Percentiles rank a stretch among this genome's conserved stretches.
Evolutionary conservation across 2,329 filamentous ascomycete species (phyloP).

Genomic region (Blastomyces silverae): DNA sequence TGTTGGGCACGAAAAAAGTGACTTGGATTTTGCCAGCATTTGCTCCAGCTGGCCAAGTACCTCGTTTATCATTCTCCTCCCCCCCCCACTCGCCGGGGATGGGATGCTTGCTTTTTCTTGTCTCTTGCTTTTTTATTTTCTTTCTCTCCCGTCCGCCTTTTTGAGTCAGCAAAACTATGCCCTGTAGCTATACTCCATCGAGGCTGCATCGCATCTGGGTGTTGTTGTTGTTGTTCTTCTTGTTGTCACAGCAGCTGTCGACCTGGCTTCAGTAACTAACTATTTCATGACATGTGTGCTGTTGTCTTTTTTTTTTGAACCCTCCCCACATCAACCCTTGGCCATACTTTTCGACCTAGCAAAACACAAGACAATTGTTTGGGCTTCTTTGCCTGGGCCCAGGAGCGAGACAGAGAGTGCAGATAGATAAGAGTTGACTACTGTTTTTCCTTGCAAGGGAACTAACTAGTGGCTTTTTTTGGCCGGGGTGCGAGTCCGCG

Average conservation of each 20-base stretch:
- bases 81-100: background rate
- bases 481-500: background rate
- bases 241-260: background rate
- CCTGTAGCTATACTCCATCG: background rate
- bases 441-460: background rate
- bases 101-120: constrained; percentile 4
- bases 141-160: background rate
- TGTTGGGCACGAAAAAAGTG: constrained; percentile 15
- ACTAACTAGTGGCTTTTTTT: background rate
- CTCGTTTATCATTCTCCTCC: background rate
- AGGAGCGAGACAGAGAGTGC: background rate
- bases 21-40: background rate
- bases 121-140: background rate
- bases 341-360: too few species aligned
- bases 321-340: background rate
- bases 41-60: background rate
- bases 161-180: background rate
- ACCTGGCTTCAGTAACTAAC: background rate
- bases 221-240: background rate
- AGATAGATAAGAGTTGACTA: background rate
- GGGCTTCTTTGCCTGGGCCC: background rate
- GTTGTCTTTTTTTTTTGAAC: too few species aligned
- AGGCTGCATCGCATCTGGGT: constrained; percentile 3
- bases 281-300: background rate
- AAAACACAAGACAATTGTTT: background rate